These are phyloP conservation scores for Glaciozyma martinii DNA, from an alignment of 768 basidiomycete genomes.

Conservation along the genomic window DNA sequence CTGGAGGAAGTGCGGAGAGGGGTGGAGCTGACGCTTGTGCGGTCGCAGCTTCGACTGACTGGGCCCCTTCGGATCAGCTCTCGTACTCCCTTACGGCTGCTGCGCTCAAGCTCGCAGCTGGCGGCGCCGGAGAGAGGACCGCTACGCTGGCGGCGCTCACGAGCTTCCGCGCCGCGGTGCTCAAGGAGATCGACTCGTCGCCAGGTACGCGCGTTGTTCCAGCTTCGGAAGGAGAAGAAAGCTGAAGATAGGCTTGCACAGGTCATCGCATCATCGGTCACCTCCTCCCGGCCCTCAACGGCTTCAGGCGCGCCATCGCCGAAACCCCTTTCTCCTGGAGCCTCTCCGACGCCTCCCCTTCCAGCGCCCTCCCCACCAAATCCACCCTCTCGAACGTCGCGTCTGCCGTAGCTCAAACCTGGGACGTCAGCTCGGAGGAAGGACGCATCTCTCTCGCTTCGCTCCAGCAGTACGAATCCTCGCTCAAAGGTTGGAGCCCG, in stretches of 20 bases:
- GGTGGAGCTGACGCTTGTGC: neutral
- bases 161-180: neutral
- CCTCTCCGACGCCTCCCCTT: constrained; percentile 45
- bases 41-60: neutral
- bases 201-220: neutral
- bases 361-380: neutral
- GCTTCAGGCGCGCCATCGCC: constrained; percentile 74
- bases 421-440: neutral
- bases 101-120: too few relatives aligned
- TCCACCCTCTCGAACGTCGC: neutral
- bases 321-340: constrained; percentile 71
- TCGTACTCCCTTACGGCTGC: constrained; percentile 40
- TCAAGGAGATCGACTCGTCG: neutral
- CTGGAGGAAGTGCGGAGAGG: neutral
- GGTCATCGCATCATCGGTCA: constrained; percentile 66
- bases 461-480: neutral
- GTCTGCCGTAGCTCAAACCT: neutral
- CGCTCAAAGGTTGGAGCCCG: neutral
- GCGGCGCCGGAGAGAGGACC: constrained; percentile 34
- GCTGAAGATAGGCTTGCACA: constrained; percentile 35
- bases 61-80: constrained; percentile 38
- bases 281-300: constrained; percentile 70
- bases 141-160: neutral
- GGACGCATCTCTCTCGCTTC: constrained; percentile 6
- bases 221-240: neutral